Base-by-base conservation (phyloP, 164 flowering plant species). In the Malania oleifera region DNA sequence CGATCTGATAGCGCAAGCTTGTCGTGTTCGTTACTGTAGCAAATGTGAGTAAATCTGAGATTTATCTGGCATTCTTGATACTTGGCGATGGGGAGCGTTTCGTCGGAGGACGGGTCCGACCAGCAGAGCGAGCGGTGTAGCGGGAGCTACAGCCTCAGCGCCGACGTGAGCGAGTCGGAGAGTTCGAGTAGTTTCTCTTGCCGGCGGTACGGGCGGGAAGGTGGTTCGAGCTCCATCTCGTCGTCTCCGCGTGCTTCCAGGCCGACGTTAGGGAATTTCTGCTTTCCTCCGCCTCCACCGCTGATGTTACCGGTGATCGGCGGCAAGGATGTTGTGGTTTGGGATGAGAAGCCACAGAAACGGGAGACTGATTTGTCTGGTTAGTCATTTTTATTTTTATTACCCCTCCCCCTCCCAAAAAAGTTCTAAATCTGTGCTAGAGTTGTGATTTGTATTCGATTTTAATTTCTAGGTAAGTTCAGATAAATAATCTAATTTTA, bases 131-230 rank as follows among this genome's bases (percentile, higher is more conserved):
- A 81, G 49, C 66, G 81, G n/a, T 74, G 77, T n/a, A n/a, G n/a
- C 41, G 85, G 85, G 19, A 80, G 86, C 65, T 84, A 84, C 69
- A 75, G 81, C 52, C n/a, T 75, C 43, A 84, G 89, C 35, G 86
- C 86, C 20, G 86, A 84, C 50, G 73, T 84, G 18, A 81, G 84
- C 60, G 89, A 81, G 73, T 84, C 89, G 1, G 89, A 84, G 76
- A 77, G 80, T 53, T 80, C 75, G 17, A 66, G 77, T 41, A 75
- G 84, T 52, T 79, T 76, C 67, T 74, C 80, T 4, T 67, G 71
- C n/a, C 63, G 68, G n/a, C 64, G 74, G 10, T 76, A 70, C 39
- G 73, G 71, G n/a, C 63, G 48, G 1, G 81, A 67, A 12, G 75
- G 65, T 10, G 55, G 10, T 23, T 50, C 53, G 14, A 24, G 29